Conservation (phyloP, 148 eudicot species). For the Vaccinium vitisidaea region DNA sequence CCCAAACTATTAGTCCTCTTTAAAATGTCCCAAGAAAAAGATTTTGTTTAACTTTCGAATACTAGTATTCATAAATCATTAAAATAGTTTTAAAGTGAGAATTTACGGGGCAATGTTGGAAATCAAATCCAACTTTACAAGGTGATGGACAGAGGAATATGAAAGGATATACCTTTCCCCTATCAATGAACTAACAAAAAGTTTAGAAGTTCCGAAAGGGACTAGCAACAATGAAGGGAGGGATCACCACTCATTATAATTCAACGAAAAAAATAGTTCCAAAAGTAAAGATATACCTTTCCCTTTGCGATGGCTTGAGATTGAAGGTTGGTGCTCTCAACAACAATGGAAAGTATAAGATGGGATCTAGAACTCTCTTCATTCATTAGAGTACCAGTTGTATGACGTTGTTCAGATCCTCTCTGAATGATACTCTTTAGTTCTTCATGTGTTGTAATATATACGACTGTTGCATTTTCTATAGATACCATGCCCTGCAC, state of each 20-base stretch:
- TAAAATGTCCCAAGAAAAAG: neutral
- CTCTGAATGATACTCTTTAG: constrained; percentile 64
- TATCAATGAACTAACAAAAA: neutral
- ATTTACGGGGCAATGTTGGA: neutral
- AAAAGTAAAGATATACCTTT: constrained; percentile 52
- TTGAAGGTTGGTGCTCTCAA: constrained; percentile 96
- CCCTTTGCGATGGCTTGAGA: constrained; percentile 92
- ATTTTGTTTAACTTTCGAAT: neutral
- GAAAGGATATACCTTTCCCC: neutral
- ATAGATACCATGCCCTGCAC: constrained; percentile 90
- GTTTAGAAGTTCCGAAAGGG: neutral
- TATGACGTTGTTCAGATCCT: constrained; percentile 93
- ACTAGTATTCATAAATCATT: neutral
- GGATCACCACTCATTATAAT: neutral
- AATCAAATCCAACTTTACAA: neutral
- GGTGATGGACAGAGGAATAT: neutral
- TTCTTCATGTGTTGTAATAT: constrained; percentile 71
- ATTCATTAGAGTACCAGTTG: constrained; percentile 94
- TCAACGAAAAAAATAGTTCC: neutral
- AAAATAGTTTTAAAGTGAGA: neutral
- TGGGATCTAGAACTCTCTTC: constrained; percentile 97
- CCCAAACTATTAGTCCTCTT: neutral
- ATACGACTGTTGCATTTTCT: constrained; percentile 67
- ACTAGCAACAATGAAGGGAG: neutral
- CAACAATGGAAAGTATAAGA: constrained; percentile 76